Conservation (phyloP, 148 eudicot species). For the Mesembryanthemum crystallinum region DNA sequence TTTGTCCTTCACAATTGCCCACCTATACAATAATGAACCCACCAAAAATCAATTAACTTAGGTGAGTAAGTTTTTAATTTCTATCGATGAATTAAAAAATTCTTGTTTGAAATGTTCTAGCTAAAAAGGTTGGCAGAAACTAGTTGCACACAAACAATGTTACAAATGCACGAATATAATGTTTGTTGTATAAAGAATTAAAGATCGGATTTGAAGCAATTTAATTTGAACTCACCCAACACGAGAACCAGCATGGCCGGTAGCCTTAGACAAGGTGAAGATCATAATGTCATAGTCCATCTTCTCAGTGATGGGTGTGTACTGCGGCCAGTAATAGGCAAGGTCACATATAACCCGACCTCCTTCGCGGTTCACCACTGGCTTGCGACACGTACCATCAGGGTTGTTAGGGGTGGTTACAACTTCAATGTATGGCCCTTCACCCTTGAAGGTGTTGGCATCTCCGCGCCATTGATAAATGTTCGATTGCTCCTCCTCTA, state of each 20-base stretch:
- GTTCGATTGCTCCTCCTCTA: slow-evolving; percentile 43
- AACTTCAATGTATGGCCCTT: slow-evolving; percentile 62
- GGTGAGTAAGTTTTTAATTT: too few relatives aligned
- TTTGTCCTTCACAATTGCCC: slow-evolving; percentile 87
- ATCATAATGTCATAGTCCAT: slow-evolving; percentile 65
- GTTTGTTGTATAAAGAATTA: too few relatives aligned
- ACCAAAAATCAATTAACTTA: too few relatives aligned
- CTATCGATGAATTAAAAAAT: too few relatives aligned
- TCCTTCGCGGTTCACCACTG: slow-evolving; percentile 39
- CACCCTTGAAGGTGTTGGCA: slow-evolving; percentile 35
- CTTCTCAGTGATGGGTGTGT: slow-evolving; percentile 62
- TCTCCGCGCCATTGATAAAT: slow-evolving; percentile 64
- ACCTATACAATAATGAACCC: slow-evolving; percentile 33
- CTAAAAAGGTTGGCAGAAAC: too few relatives aligned
- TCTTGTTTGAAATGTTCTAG: too few relatives aligned
- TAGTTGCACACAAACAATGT: too few relatives aligned
- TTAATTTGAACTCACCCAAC: slow-evolving; percentile 48
- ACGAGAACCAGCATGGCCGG: slow-evolving; percentile 93
- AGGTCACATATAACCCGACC: slow-evolving; percentile 66
- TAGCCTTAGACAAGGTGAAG: slow-evolving; percentile 74
- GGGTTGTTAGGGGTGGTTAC: slow-evolving; percentile 84
- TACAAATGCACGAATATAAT: too few relatives aligned
- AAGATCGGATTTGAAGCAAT: not conserved
- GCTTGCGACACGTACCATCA: slow-evolving; percentile 44
- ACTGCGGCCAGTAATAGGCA: slow-evolving; percentile 94